These are phyloP conservation scores for Sporopachydermia quercuum DNA, from an alignment of 805 yeast species.

Conservation along the genomic window DNA sequence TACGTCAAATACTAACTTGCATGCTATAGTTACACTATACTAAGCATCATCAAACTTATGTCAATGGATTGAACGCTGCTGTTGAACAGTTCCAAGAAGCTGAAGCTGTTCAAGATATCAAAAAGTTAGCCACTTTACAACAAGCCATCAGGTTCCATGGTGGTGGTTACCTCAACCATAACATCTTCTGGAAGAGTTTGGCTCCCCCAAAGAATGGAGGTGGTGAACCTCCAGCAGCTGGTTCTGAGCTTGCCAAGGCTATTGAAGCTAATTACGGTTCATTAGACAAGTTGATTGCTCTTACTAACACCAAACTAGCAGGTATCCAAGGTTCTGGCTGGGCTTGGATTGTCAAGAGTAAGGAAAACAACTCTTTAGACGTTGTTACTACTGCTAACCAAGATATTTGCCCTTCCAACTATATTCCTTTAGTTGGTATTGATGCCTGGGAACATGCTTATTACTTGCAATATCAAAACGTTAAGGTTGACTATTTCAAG, in stretches of 20 bases:
- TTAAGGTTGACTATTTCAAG: slow-evolving; percentile 81
- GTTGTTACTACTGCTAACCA: slow-evolving; percentile 76
- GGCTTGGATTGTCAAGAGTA: slow-evolving; percentile 82
- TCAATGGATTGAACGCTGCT: slow-evolving; percentile 69
- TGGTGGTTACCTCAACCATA: slow-evolving; percentile 83
- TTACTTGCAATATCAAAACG: slow-evolving; percentile 85
- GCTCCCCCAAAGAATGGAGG: slow-evolving; percentile 68
- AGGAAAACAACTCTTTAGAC: slow-evolving; percentile 58
- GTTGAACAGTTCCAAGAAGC: slow-evolving; percentile 62
- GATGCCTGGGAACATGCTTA: slow-evolving; percentile 98
- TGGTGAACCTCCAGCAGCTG: slow-evolving; percentile 46
- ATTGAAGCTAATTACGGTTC: slow-evolving; percentile 55
- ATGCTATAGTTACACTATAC: slow-evolving; percentile 39
- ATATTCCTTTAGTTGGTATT: slow-evolving; percentile 69
- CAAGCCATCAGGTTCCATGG: slow-evolving; percentile 80
- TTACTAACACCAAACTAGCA: slow-evolving; percentile 60
- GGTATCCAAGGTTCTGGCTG: slow-evolving; percentile 93
- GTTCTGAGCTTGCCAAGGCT: slow-evolving; percentile 43
- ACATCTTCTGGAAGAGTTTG: slow-evolving; percentile 75
- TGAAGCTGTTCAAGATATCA: slow-evolving; percentile 38
- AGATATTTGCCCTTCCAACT: slow-evolving; percentile 62
- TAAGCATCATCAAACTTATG: slow-evolving; percentile 89
- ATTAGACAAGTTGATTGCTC: slow-evolving; percentile 46
- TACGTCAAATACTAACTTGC: neutral
- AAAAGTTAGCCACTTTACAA: slow-evolving; percentile 42